Evolutionary conservation across 2,329 filamentous ascomycete species (phyloP).

Genomic region (Ophiostoma fasciatum): DNA sequence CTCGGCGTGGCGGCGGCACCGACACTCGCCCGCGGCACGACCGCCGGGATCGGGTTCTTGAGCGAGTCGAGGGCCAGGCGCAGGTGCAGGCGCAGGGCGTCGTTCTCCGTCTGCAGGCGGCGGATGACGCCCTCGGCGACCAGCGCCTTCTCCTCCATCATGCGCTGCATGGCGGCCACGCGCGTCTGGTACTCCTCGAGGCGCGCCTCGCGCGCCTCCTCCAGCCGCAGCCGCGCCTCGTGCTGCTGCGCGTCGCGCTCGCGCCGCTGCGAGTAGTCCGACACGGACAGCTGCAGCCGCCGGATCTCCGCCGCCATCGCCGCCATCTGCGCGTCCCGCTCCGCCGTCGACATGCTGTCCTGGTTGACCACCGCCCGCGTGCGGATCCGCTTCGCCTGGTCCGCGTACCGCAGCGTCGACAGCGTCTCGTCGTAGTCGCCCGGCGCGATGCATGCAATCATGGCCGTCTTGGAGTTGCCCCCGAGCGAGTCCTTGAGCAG

Average conservation of each 20-base stretch:
- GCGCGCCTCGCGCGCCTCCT: slow-evolving; percentile 50
- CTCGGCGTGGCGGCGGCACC: background rate
- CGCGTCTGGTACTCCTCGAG: slow-evolving; percentile 91
- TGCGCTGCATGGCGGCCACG: slow-evolving; percentile 76
- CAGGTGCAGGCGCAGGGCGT: slow-evolving; percentile 74
- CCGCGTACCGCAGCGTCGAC: slow-evolving; percentile 88
- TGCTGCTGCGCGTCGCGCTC: slow-evolving; percentile 60
- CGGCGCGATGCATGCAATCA: slow-evolving; percentile 96
- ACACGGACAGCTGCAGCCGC: slow-evolving; percentile 60
- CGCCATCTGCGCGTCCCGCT: slow-evolving; percentile 84
- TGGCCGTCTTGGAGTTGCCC: slow-evolving; percentile 95
- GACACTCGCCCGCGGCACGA: slow-evolving; percentile 20
- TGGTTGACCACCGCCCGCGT: slow-evolving; percentile 92
- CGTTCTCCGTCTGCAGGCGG: slow-evolving; percentile 77
- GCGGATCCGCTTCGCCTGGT: slow-evolving; percentile 94
- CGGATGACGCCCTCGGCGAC: slow-evolving; percentile 91
- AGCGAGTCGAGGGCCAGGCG: slow-evolving; percentile 74
- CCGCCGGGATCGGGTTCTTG: slow-evolving; percentile 74
- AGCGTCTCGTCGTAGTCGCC: slow-evolving; percentile 95
- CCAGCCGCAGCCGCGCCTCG: slow-evolving; percentile 50
- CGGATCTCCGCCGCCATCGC: slow-evolving; percentile 96
- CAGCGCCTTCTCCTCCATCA: slow-evolving; percentile 89
- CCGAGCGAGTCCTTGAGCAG: slow-evolving; percentile 90
- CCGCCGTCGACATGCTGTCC: slow-evolving; percentile 79
- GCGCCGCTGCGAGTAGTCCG: slow-evolving; percentile 45